These are phyloP conservation scores for Isoetes engelmannii DNA, from an alignment of 83 land plant species.

Conservation along the genomic window DNA sequence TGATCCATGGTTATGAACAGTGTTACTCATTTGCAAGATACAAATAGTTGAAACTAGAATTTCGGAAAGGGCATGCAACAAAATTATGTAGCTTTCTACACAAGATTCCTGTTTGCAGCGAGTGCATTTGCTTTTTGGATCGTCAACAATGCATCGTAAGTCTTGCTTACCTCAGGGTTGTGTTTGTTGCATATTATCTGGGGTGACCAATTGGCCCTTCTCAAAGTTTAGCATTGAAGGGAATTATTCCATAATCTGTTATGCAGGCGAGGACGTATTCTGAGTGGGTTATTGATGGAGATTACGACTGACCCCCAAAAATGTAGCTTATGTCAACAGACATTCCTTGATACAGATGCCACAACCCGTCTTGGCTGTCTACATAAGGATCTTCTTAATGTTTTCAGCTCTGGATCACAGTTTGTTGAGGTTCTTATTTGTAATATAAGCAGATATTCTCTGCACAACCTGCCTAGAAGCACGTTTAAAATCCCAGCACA, in stretches of 20 bases:
- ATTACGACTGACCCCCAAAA: conserved; percentile 92
- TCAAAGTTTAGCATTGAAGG: neutral
- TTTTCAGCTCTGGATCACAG: neutral
- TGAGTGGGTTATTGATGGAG: conserved; percentile 99
- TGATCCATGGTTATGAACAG: no score
- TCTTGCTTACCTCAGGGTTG: neutral
- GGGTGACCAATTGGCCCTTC: neutral
- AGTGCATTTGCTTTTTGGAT: conserved; percentile 82
- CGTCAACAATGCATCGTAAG: conserved; percentile 90
- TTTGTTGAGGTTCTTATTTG: neutral
- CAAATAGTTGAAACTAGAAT: neutral
- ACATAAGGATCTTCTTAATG: conserved; percentile 46
- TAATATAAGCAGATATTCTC: conserved; percentile 46
- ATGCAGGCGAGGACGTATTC: conserved; percentile 79
- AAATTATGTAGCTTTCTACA: conserved; percentile 92
- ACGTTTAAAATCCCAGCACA: conserved; percentile 75
- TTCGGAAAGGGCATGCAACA: conserved; percentile 56
- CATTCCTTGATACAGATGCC: conserved; percentile 45
- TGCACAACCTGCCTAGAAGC: conserved; percentile 74
- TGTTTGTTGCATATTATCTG: neutral
- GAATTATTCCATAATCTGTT: neutral
- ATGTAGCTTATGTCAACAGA: conserved; percentile 55
- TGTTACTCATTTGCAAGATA: no score
- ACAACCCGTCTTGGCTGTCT: conserved; percentile 89
- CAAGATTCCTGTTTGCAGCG: conserved; percentile 90